Percentiles rank a stretch among this genome's conserved stretches.
Evolutionary conservation across 2,329 filamentous ascomycete genomes (phyloP).

Genomic region (Botrytis hyacinthi): DNA sequence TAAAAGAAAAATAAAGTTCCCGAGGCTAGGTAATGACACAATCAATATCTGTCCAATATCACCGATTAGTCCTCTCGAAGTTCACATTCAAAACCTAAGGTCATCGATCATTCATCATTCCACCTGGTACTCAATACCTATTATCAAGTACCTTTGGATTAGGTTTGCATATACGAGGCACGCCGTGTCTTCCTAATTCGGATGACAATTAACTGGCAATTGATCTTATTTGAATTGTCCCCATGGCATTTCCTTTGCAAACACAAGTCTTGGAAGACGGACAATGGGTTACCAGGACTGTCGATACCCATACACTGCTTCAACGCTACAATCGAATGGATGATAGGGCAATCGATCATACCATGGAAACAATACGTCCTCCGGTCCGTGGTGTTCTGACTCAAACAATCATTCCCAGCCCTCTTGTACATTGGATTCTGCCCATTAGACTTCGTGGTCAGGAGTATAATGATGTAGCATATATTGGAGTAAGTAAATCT

Average conservation of each 20-base stretch:
- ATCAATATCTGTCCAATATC: background rate
- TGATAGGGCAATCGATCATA: conserved; percentile 38
- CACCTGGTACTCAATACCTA: background rate
- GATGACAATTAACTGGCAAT: background rate
- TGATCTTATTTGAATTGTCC: conserved; percentile 15
- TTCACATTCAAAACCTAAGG: background rate
- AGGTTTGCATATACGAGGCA: conserved; percentile 11
- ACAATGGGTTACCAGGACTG: conserved; percentile 39
- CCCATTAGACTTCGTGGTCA: conserved; percentile 73
- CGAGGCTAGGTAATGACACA: background rate
- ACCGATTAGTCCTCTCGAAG: background rate
- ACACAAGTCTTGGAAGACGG: conserved; percentile 38
- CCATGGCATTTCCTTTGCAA: conserved; percentile 34
- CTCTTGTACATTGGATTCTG: conserved; percentile 72
- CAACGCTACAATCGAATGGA: conserved; percentile 38
- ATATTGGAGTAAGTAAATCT: conserved; percentile 67
- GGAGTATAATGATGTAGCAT: conserved; percentile 75
- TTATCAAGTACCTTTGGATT: background rate
- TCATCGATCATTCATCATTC: background rate
- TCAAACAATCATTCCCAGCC: conserved; percentile 73
- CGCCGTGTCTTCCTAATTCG: conserved; percentile 5
- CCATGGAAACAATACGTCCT: conserved; percentile 39
- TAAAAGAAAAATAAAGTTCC: no score
- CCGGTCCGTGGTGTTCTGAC: conserved; percentile 72
- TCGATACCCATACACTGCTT: conserved; percentile 45